These are phyloP conservation scores for Acacia crassicarpa DNA, from an alignment of 306 rosid species.

Conservation along the genomic window DNA sequence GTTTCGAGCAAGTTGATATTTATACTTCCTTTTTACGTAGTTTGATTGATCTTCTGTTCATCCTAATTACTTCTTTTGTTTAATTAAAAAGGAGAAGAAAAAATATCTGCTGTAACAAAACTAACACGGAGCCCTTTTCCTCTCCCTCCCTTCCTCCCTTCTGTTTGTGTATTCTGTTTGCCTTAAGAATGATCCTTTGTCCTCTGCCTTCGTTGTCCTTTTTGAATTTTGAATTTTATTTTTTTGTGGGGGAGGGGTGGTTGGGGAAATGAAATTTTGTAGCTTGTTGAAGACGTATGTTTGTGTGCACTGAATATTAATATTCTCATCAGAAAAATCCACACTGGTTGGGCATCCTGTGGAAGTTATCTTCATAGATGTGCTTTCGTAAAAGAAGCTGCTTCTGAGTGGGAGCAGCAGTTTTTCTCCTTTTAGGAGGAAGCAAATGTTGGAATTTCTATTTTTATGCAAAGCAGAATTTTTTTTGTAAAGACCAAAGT, in stretches of 20 bases:
- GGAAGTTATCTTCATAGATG: neutral
- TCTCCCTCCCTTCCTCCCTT: neutral
- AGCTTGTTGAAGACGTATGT: neutral
- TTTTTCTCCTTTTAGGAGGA: neutral
- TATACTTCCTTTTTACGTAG: conserved; percentile 12
- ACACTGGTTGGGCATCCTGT: neutral
- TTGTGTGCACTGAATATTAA: neutral
- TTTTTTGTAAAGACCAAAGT: neutral
- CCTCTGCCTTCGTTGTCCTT: neutral
- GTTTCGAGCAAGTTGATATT: conserved; percentile 4
- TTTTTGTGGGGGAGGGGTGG: no score
- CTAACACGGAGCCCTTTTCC: neutral
- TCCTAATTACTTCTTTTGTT: neutral
- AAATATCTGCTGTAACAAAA: neutral
- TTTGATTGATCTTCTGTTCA: neutral
- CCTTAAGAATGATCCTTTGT: neutral
- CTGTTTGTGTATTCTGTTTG: neutral
- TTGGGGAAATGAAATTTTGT: neutral
- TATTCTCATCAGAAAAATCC: neutral
- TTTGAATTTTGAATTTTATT: neutral
- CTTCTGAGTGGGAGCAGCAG: neutral
- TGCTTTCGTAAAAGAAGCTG: neutral
- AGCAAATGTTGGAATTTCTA: no score
- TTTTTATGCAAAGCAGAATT: neutral
- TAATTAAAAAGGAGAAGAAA: conserved; percentile 17